Base-by-base conservation (phyloP, 2,329 filamentous ascomycete genomes). In the Cadophora gregata region DNA sequence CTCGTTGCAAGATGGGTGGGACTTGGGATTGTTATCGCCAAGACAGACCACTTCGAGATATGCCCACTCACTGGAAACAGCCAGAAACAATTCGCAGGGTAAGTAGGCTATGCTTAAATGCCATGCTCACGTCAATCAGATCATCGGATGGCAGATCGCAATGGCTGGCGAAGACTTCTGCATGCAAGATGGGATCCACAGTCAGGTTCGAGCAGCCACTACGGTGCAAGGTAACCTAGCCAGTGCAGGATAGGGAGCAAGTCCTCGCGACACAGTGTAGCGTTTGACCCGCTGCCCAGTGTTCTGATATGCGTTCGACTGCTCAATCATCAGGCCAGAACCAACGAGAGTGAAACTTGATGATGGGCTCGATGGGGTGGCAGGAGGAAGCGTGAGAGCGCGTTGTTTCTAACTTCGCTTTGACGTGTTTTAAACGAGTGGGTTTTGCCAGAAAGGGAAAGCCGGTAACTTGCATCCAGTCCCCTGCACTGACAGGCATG, bases 1-100 rank as follows among this genome's bases (percentile, higher is more conserved):
- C 62, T 68, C 55, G 69, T 71, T 69, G 68, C 69, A 67, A 50
- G 64, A 56, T 38, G n/a, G 51, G 64, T 62, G 60, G 68, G 61
- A 53, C 38, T 50, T 47, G 10, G 16, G 51, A 64, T 67, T 45
- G 33, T 63, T 38, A 38, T 51, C 21, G 38, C 45, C 33, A 61
- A 66, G 55, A 51, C 45, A 65, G 31, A 31, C 59, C 63, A 65
- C 24, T 63, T 48, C 25, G 9, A 36, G 64, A n/a, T 4, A 42
- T 48, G 48, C 27, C 47, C 65, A 58, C 59, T 19, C 21, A 63
- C 47, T 59, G 63, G 62, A 68, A 68, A 66, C 63, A 63, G 65
- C 31, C 50, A 62, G 63, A 65, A 68, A 63, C 60, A 60, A 59
- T 27, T n/a, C 16, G 21, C 45, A 66, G 42, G 53, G 42, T 24